Conservation (phyloP, 345 rosid genomes). For the Pugionium dolabratum region DNA sequence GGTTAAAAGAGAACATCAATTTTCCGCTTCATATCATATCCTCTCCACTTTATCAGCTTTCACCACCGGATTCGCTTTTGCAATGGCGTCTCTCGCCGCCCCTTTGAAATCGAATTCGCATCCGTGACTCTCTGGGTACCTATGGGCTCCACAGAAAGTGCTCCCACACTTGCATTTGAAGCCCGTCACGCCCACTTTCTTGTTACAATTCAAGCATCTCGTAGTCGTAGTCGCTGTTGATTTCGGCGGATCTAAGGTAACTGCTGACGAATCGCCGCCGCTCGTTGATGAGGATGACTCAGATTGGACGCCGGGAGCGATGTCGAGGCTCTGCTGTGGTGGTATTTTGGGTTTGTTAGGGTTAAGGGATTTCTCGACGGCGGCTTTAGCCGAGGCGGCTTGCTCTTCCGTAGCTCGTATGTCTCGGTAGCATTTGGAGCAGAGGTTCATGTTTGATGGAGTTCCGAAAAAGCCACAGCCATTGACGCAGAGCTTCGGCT, state of each 20-base stretch:
- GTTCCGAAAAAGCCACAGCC: conserved; percentile 83
- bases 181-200: conserved; percentile 79
- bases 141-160: conserved; percentile 72
- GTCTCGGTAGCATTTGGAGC: conserved; percentile 81
- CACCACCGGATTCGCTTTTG: conserved; percentile 74
- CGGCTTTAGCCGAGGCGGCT: conserved; percentile 60
- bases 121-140: conserved; percentile 79
- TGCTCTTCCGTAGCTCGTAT: conserved; percentile 56
- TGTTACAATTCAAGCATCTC: conserved; percentile 69
- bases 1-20: background rate
- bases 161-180: conserved; percentile 80
- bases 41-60: conserved; percentile 74
- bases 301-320: conserved; percentile 13
- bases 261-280: conserved; percentile 35
- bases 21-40: conserved; percentile 47
- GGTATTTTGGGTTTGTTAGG: conserved; percentile 23
- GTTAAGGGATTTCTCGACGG: conserved; percentile 61
- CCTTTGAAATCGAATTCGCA: conserved; percentile 81
- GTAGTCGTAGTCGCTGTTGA: conserved; percentile 20
- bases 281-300: conserved; percentile 24
- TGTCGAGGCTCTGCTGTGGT: conserved; percentile 9
- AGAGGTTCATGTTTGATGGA: conserved; percentile 72
- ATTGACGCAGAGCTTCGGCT: conserved; percentile 68
- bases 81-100: conserved; percentile 60
- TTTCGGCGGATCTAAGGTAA: conserved; percentile 21